A percentile compares a stretch with the other conserved stretches of the same genome.
These are phyloP conservation scores for Saccharomycopsis hybrid DNA, from an alignment of 1,139 yeast genomes.

Conservation along the genomic window DNA sequence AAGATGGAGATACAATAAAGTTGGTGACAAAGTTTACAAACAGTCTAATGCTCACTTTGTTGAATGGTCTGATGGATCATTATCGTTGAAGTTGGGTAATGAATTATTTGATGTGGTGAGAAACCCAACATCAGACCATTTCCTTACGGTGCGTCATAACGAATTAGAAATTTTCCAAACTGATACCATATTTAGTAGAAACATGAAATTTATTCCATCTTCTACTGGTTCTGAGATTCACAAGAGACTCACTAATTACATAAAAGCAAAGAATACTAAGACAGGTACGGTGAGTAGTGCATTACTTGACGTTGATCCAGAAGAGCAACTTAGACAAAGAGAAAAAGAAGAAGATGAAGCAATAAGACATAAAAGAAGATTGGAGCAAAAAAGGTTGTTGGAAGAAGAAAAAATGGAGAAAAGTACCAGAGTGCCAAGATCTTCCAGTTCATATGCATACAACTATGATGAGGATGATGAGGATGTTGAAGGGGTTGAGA, in stretches of 20 bases:
- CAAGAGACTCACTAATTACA: conserved; percentile 69
- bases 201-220: conserved; percentile 77
- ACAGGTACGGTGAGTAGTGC: conserved; percentile 61
- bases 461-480: conserved; percentile 26
- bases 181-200: conserved; percentile 41
- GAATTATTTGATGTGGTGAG: conserved; percentile 79
- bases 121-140: conserved; percentile 64
- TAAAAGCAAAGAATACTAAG: conserved; percentile 57
- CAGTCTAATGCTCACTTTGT: conserved; percentile 87
- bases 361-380: conserved; percentile 62
- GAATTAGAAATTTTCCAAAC: conserved; percentile 66
- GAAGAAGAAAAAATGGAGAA: conserved; percentile 45
- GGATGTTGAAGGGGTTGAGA: conserved; percentile 30
- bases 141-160: conserved; percentile 66
- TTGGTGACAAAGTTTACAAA: conserved; percentile 60
- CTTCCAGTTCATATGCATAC: conserved; percentile 16
- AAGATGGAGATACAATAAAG: conserved; percentile 38
- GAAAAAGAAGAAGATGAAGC: conserved; percentile 75
- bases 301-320: conserved; percentile 78
- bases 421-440: conserved; percentile 28
- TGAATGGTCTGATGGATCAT: conserved; percentile 90
- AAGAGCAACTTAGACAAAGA: conserved; percentile 70
- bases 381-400: conserved; percentile 46
- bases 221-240: conserved; percentile 82
- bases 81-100: conserved; percentile 78